Evolutionary conservation across 179 eudicot genomes (phyloP).

Genomic region (Amaranthus tricolor): DNA sequence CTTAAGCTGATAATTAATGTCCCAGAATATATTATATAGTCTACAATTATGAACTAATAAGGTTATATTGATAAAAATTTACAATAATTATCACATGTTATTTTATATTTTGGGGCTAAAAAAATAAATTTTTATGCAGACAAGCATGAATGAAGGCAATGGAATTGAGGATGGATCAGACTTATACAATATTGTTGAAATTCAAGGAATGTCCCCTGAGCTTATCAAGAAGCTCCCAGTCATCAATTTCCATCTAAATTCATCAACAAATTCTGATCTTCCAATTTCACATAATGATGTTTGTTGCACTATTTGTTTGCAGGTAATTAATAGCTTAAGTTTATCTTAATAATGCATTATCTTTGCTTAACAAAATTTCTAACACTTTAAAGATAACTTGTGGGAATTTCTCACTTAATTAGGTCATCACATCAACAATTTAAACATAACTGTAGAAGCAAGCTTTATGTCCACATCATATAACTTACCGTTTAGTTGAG

Average conservation of each 20-base stretch:
- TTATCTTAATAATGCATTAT: too few species aligned
- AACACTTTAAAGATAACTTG: too few species aligned
- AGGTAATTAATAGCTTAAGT: conserved; percentile 37
- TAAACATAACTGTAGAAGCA: too few species aligned
- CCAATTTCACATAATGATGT: conserved; percentile 5
- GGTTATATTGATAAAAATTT: background rate
- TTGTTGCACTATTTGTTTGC: conserved; percentile 66
- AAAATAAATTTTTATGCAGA: conserved; percentile 32
- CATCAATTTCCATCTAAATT: conserved; percentile 16
- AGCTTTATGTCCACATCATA: too few species aligned
- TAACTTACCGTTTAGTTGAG: too few species aligned
- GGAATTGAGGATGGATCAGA: conserved; percentile 35
- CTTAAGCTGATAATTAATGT: too few species aligned
- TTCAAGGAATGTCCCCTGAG: conserved; percentile 49
- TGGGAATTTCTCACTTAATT: too few species aligned
- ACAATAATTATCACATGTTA: background rate
- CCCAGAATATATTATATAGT: background rate
- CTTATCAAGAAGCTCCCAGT: conserved; percentile 47
- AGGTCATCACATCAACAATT: too few species aligned
- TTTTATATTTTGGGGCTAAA: background rate
- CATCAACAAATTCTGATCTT: conserved; percentile 11
- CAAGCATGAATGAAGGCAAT: conserved; percentile 43
- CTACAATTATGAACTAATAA: background rate
- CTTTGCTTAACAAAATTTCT: too few species aligned
- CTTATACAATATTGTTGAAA: conserved; percentile 42